Evolutionary conservation across 305 asterid species (phyloP), one percentile per base, ranked within the genome.

Genomic region (Striga hermonthica): DNA sequence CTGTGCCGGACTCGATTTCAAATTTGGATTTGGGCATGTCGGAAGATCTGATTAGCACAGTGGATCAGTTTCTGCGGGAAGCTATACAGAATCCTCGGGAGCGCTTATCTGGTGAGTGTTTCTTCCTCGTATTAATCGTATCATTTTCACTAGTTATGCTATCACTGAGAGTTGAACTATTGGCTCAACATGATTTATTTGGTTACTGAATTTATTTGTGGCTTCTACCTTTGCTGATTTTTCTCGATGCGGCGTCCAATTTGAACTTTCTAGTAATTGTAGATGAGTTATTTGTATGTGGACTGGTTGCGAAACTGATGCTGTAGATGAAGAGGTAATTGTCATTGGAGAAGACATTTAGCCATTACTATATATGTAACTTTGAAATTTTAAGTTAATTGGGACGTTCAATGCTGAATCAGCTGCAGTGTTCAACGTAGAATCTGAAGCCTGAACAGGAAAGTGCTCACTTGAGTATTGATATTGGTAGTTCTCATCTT

Each of bases 51-150:
- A 69, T 88, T 15, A 83, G 67, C 78, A 78, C 96, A 0, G 99
- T 93, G 60, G 99, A 93, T 85, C 96, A 85, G 84, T 90, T 94
- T 78, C 79, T 94, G 50, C 83, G 87, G 48, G 99, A 94, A 71
- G 99, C 99, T 62, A 73, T 94, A 69, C 99, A 94, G 80, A 94
- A 94, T 82, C 96, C 99, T 65, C 88, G 99, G 4, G 99, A 94
- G 81, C 95, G 99, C 36, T 87, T 94, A 62, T 94, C 99, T 3
- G 99, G 99, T 90, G 64, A 73, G 82, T 75, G 35, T 53, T 22
- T 22, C 2, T 22, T 22, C 31, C 31, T 22, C 31, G 2, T 22
- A 22, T 22, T 22, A 22, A 22, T 22, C 31, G 31, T 22, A 7
- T 36, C 14, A 8, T 34, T 22, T 38, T 36, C 36, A 9, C 0